Conservation (phyloP, 371 early-diverging fungal species). For the Syncephalis fuscata region DNA sequence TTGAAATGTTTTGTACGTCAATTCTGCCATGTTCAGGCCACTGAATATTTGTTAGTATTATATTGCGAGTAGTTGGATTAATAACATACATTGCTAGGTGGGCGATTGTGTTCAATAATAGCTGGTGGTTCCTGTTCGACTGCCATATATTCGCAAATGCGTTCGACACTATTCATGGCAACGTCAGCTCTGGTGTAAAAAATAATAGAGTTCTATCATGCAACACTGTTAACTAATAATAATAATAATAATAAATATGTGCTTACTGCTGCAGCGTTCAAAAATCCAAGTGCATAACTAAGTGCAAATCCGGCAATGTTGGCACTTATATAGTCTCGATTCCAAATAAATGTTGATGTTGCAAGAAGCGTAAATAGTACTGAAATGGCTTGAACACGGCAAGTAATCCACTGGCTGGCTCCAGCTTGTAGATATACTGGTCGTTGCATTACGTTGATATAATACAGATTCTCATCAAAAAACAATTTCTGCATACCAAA, state of each 20-base stretch:
- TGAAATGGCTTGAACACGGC: slow-evolving; percentile 41
- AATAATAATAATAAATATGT: slow-evolving; percentile 28
- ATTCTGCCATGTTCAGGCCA: slow-evolving; percentile 51
- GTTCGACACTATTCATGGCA: slow-evolving; percentile 51
- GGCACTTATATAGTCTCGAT: slow-evolving; percentile 26
- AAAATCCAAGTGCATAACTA: slow-evolving; percentile 51
- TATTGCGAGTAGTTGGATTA: no score
- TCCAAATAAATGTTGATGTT: slow-evolving; percentile 25
- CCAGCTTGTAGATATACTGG: slow-evolving; percentile 57
- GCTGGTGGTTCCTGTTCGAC: slow-evolving; percentile 39
- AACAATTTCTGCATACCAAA: slow-evolving; percentile 45
- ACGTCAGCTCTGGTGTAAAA: slow-evolving; percentile 44
- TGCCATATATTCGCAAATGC: slow-evolving; percentile 35
- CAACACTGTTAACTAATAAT: no score
- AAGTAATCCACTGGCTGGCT: slow-evolving; percentile 65
- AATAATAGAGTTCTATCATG: slow-evolving; percentile 20
- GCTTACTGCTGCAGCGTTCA: slow-evolving; percentile 49
- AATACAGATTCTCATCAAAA: slow-evolving; percentile 25
- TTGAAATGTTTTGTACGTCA: slow-evolving; percentile 28
- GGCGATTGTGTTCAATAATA: slow-evolving; percentile 24
- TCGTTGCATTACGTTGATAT: slow-evolving; percentile 39
- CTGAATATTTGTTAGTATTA: neutral
- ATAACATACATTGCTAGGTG: slow-evolving; percentile 8
- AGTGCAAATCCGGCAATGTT: slow-evolving; percentile 62
- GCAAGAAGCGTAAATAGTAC: slow-evolving; percentile 42